Evolutionary conservation across 352 stramenopile genomes (phyloP), one percentile per base, ranked within the genome.

Genomic region (Globisporangium abappressorium): DNA sequence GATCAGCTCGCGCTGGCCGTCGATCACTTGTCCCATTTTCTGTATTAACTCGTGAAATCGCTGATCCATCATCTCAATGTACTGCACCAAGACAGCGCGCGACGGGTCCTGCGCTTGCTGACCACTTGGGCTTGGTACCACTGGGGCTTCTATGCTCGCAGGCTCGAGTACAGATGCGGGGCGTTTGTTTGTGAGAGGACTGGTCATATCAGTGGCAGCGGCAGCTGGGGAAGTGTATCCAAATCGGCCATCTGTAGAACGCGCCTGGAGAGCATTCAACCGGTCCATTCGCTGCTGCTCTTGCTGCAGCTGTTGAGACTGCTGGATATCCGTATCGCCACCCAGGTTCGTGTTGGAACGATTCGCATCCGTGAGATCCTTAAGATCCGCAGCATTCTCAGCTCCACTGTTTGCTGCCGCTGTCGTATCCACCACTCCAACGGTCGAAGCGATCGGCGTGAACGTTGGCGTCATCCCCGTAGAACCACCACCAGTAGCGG

Each of bases 1-100:
- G 33, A 91, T 82, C 41, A 93, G 69, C 47, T 88, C 73, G 47
- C 84, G 84, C 70, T 93, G 85, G 36, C 84, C 81, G 43, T 91
- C 83, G 49, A 92, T 82, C 75, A 93, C 86, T 47, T 92, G 79
- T 55, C 79, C 72, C 81, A 94, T 87, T 68, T 90, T 92, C 62
- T 77, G 65, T 34, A 85, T 73, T n/a, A 94, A 72, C 60, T 94
- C 85, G 61, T 90, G 82, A 63, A 90, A 90, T 12, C 84, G 81
- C 53, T 80, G 81, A 55, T 94, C 81, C 75, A 92, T 86, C 41
- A 91, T 65, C 57, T 77, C 69, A 38, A 91, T 75, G 59, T 89
- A 86, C 64, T 86, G 75, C 61, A 87, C 71, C 38, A 87, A 55
- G 55, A 85, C 59, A 46, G 69, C 70, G 57, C 64, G 76, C n/a